A percentile compares a stretch with the other conserved stretches of the same genome.
phyloP scores from a whole-genome alignment of 2,329 filamentous ascomycete species.

The Neodidymelliopsis sp. region DNA sequence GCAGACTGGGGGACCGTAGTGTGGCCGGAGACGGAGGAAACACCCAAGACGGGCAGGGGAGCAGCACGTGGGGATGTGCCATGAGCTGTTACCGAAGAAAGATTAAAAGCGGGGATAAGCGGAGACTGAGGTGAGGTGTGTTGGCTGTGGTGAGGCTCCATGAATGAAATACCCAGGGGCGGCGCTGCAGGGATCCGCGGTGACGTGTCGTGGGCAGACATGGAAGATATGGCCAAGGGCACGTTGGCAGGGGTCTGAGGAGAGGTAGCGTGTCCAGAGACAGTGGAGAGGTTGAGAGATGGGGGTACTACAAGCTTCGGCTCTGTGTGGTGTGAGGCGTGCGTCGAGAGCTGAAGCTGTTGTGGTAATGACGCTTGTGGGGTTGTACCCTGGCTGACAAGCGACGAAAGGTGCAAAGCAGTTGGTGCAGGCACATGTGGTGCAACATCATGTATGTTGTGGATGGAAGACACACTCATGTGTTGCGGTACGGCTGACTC shows the following conservation, averaged over 20 bases:
- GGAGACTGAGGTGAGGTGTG: slow-evolving; percentile 28
- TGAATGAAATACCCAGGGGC: slow-evolving; percentile 23
- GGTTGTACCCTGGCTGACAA: slow-evolving; percentile 39
- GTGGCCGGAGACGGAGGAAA: slow-evolving; percentile 33
- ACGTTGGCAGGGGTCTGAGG: slow-evolving; percentile 27
- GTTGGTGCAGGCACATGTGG: slow-evolving; percentile 28
- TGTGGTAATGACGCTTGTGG: slow-evolving; percentile 26
- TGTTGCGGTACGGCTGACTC: slow-evolving; percentile 61
- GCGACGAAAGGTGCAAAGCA: slow-evolving; percentile 32
- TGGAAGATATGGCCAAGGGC: slow-evolving; percentile 28
- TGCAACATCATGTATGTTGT: slow-evolving; percentile 35
- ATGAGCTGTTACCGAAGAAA: slow-evolving; percentile 31
- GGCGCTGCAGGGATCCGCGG: slow-evolving; percentile 24
- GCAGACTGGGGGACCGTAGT: slow-evolving; percentile 32
- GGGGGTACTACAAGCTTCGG: slow-evolving; percentile 27
- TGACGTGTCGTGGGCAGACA: slow-evolving; percentile 35
- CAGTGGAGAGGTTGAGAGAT: slow-evolving; percentile 33
- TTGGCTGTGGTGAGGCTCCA: slow-evolving; percentile 33
- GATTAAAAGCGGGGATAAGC: slow-evolving; percentile 15
- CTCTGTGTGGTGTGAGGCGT: slow-evolving; percentile 31
- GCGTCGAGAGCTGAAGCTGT: slow-evolving; percentile 32
- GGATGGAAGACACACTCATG: slow-evolving; percentile 37
- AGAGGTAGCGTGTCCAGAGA: slow-evolving; percentile 37
- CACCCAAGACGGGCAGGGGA: slow-evolving; percentile 19
- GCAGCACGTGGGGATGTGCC: slow-evolving; percentile 32